Conservation (phyloP, 345 rosid species). For the Eucalyptus shirleyi region DNA sequence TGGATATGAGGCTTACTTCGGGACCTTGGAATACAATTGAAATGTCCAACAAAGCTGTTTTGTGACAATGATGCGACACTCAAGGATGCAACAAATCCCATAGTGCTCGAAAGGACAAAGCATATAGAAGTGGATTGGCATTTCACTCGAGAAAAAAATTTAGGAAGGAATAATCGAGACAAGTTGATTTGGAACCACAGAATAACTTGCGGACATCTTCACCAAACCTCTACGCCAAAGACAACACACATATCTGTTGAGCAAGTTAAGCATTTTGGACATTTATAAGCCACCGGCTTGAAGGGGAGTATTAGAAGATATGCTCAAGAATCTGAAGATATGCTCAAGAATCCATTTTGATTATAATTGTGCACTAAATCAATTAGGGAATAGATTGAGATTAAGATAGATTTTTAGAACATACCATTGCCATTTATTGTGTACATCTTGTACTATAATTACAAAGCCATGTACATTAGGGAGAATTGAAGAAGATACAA, state of each 20-base stretch:
- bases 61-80: not conserved
- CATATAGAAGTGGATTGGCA: not conserved
- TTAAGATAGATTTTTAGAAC: not conserved
- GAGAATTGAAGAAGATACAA: too few relatives aligned
- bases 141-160: not conserved
- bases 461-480: too few relatives aligned
- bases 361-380: too few relatives aligned
- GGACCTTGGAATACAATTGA: not conserved
- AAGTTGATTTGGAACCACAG: accelerated
- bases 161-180: not conserved
- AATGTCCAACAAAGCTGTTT: not conserved
- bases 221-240: not conserved
- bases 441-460: not conserved
- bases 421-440: not conserved
- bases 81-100: not conserved
- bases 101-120: too few relatives aligned
- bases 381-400: too few relatives aligned
- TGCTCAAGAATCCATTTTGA: too few relatives aligned
- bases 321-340: too few relatives aligned
- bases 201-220: not conserved
- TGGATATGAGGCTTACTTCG: not conserved
- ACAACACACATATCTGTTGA: not conserved
- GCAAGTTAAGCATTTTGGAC: not conserved
- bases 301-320: too few relatives aligned
- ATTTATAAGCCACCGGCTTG: accelerated